These are phyloP conservation scores for Sphaerulina musiva DNA, from an alignment of 2,329 filamentous ascomycete genomes.

Conservation along the genomic window DNA sequence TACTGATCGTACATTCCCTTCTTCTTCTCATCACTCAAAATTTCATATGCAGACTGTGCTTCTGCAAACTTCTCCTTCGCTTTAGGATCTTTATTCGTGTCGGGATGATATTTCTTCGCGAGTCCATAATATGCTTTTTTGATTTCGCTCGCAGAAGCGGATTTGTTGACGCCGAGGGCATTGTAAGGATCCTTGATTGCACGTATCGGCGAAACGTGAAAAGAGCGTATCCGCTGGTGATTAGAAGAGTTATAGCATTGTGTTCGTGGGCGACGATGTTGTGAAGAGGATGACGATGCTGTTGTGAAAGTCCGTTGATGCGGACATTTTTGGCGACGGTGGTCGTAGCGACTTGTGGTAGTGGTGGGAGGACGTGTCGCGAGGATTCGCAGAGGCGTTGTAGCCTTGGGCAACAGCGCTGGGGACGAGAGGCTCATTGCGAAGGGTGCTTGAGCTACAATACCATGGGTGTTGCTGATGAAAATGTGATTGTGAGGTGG, in stretches of 20 bases:
- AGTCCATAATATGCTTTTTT: constrained; percentile 98
- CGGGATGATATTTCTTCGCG: constrained; percentile 95
- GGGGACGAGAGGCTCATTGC: constrained; percentile 35
- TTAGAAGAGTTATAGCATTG: constrained; percentile 17
- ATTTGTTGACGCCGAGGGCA: constrained; percentile 75
- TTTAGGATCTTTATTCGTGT: constrained; percentile 91
- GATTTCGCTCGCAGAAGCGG: constrained; percentile 76
- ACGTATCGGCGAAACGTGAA: constrained; percentile 53
- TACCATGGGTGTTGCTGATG: neutral
- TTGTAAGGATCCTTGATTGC: constrained; percentile 74
- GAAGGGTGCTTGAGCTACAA: neutral
- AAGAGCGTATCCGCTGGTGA: constrained; percentile 35
- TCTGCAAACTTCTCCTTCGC: constrained; percentile 94
- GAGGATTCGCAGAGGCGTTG: constrained; percentile 32
- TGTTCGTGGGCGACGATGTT: constrained; percentile 16
- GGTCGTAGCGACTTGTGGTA: constrained; percentile 13
- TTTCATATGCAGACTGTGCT: constrained; percentile 87
- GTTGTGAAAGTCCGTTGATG: constrained; percentile 15
- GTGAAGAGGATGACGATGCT: constrained; percentile 3
- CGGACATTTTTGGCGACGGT: constrained; percentile 16
- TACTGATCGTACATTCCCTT: constrained; percentile 87
- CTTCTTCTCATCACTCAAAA: constrained; percentile 88
- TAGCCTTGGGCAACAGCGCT: constrained; percentile 31
- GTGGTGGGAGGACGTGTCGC: constrained; percentile 26
- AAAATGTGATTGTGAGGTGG: neutral